Evolutionary conservation across 2,329 filamentous ascomycete genomes (phyloP).

Genomic region (Tolypocladium nubicola): DNA sequence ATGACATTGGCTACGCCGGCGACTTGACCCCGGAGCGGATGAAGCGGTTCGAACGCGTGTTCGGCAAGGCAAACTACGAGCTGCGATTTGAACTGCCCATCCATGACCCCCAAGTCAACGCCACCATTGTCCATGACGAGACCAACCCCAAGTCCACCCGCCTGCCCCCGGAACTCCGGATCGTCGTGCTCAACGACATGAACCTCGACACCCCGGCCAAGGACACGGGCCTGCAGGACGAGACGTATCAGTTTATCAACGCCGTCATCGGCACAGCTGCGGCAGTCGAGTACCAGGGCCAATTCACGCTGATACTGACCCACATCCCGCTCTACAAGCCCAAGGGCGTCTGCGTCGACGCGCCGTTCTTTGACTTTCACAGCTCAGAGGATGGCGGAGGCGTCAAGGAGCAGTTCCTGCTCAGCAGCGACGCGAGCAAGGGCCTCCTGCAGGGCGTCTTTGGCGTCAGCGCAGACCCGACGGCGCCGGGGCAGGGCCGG

Average conservation of each 20-base stretch:
- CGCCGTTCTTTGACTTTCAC: constrained; percentile 75
- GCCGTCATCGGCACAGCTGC: constrained; percentile 51
- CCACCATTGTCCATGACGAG: constrained; percentile 29
- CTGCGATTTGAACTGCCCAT: constrained; percentile 57
- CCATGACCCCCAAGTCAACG: constrained; percentile 24
- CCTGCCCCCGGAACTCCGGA: constrained; percentile 58
- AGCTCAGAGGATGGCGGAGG: constrained; percentile 53
- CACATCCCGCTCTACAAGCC: constrained; percentile 87
- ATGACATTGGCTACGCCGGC: constrained; percentile 93
- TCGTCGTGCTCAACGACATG: constrained; percentile 85
- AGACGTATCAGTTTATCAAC: constrained; percentile 71
- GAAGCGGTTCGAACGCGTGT: constrained; percentile 70
- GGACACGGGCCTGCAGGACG: constrained; percentile 54
- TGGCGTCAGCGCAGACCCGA: constrained; percentile 56
- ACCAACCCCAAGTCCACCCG: constrained; percentile 35
- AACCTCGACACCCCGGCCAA: constrained; percentile 80
- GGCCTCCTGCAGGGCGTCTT: constrained; percentile 79
- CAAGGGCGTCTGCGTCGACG: constrained; percentile 71
- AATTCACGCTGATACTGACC: constrained; percentile 77
- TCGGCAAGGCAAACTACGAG: constrained; percentile 87
- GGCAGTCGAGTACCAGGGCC: constrained; percentile 49
- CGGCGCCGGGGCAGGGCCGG: constrained; percentile 47
- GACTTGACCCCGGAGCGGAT: constrained; percentile 72
- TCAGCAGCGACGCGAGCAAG: constrained; percentile 60
- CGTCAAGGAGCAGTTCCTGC: constrained; percentile 83